Evolutionary conservation across 2,329 filamentous ascomycete genomes (phyloP).

Genomic region (Tolypocladium ovalisporum): DNA sequence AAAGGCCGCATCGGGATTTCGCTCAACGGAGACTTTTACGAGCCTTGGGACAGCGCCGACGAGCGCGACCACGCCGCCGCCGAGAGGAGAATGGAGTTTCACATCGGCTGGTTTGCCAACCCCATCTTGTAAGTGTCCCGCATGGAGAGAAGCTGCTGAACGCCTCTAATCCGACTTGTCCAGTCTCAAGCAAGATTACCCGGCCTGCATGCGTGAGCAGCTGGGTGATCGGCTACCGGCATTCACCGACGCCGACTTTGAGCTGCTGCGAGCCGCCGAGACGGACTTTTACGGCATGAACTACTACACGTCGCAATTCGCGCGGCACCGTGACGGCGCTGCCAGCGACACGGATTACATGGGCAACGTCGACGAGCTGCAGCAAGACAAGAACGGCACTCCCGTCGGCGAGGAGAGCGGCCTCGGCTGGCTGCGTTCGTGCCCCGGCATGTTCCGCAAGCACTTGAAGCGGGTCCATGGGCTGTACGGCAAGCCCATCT

Average conservation of each 20-base stretch:
- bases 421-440: slow-evolving; percentile 69
- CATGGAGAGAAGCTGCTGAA: neutral
- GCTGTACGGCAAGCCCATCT: slow-evolving; percentile 69
- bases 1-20: slow-evolving; percentile 22
- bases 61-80: slow-evolving; percentile 17
- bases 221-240: slow-evolving; percentile 65
- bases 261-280: slow-evolving; percentile 58
- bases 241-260: slow-evolving; percentile 61
- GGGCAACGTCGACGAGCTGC: slow-evolving; percentile 64
- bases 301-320: slow-evolving; percentile 83
- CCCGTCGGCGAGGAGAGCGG: slow-evolving; percentile 75
- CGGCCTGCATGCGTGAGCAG: slow-evolving; percentile 72
- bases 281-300: slow-evolving; percentile 96
- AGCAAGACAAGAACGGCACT: slow-evolving; percentile 60
- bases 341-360: slow-evolving; percentile 56
- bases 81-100: slow-evolving; percentile 23
- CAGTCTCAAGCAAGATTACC: slow-evolving; percentile 47
- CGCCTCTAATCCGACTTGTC: neutral
- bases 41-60: slow-evolving; percentile 20
- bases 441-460: slow-evolving; percentile 65
- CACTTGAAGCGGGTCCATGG: slow-evolving; percentile 67
- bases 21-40: slow-evolving; percentile 26
- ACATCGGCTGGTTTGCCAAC: slow-evolving; percentile 28
- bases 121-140: slow-evolving; percentile 21
- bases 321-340: slow-evolving; percentile 56